Evolutionary conservation across 306 rosid genomes (phyloP), one percentile per base, ranked within the genome.

Genomic region (Rubus parviflorus): DNA sequence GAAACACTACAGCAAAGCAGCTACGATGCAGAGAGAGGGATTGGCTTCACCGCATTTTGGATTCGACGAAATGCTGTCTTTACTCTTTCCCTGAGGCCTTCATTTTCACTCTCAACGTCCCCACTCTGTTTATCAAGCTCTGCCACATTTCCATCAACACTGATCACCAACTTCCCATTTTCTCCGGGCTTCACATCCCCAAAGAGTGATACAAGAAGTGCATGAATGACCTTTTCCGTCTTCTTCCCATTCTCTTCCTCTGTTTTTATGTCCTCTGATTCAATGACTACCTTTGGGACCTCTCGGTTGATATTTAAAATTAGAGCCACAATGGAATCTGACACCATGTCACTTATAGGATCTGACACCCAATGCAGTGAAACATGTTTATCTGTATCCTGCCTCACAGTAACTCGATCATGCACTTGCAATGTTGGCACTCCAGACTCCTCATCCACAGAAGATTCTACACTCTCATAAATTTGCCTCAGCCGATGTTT

Each of bases 271-370:
- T 84, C 92, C 79, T 92, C 98, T 0, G 96, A 78, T 75, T 92
- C 98, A 20, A 75, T 93, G 49, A 90, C 84, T 66, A 92, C 74
- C 83, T 90, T 94, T 17, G 97, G 97, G 45, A 87, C 70, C 45
- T 93, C 96, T 0, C 96, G 86, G 79, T 76, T 89, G 83, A 94
- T 94, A 57, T 89, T 92, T 48, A 92, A 77, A 77, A 94, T 66
- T 66, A 94, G 86, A 71, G 98, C 96, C 73, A 94, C 91, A 67
- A 94, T 58, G 0, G 98, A 94, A 75, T 94, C 94, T 4, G 98
- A 94, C 1, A 94, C 97, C 96, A 92, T 89, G 79, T 94, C 96
- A 68, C 94, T 89, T 41, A 92, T 83, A n/a, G 97, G 98, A 81
- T 94, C 96, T 8, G 98, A 89, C 17, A 83, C 22, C 98, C 98